A percentile compares a stretch with the other conserved stretches of the same genome.
These are phyloP conservation scores for Ogataea kodamae DNA, from an alignment of 805 yeast species.

Conservation along the genomic window DNA sequence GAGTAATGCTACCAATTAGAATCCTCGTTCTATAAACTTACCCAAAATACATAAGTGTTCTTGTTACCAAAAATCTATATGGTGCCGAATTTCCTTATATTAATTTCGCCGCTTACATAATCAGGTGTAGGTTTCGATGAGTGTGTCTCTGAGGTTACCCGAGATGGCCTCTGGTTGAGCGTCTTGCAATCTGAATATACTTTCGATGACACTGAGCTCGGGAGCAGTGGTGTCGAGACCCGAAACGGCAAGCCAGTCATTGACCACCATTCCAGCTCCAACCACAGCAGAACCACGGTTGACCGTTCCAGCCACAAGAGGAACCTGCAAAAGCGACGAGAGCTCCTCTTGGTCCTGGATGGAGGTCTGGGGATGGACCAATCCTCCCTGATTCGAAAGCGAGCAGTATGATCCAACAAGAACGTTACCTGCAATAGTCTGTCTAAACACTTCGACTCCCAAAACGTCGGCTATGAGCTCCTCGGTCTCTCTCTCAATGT, in stretches of 20 bases:
- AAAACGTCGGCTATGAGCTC: slow-evolving; percentile 96
- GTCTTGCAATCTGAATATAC: slow-evolving; percentile 90
- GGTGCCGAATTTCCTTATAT: no score
- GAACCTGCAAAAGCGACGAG: slow-evolving; percentile 91
- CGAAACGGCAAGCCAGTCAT: slow-evolving; percentile 96
- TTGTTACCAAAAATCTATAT: neutral
- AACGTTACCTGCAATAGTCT: slow-evolving; percentile 97
- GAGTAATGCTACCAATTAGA: slow-evolving; percentile 29
- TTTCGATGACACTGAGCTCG: slow-evolving; percentile 92
- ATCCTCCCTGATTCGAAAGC: slow-evolving; percentile 94
- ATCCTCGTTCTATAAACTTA: neutral
- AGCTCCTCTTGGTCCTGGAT: slow-evolving; percentile 98
- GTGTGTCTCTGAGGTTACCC: slow-evolving; percentile 83
- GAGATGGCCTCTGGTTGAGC: slow-evolving; percentile 85
- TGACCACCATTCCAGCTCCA: slow-evolving; percentile 98
- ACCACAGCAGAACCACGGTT: slow-evolving; percentile 97
- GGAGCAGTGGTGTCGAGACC: slow-evolving; percentile 99
- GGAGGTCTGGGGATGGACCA: slow-evolving; percentile 96
- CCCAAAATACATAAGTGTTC: no score
- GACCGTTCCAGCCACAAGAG: slow-evolving; percentile 97
- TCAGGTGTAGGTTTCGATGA: slow-evolving; percentile 85
- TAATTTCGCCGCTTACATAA: slow-evolving; percentile 6
- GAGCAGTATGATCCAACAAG: slow-evolving; percentile 96
- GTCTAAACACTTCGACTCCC: slow-evolving; percentile 98
- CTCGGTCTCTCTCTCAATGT: slow-evolving; percentile 98